A percentile compares a stretch with the other conserved stretches of the same genome.
Conservation (phyloP, 192 early-diverging fungal genomes). For the Coemansia sp. region DNA sequence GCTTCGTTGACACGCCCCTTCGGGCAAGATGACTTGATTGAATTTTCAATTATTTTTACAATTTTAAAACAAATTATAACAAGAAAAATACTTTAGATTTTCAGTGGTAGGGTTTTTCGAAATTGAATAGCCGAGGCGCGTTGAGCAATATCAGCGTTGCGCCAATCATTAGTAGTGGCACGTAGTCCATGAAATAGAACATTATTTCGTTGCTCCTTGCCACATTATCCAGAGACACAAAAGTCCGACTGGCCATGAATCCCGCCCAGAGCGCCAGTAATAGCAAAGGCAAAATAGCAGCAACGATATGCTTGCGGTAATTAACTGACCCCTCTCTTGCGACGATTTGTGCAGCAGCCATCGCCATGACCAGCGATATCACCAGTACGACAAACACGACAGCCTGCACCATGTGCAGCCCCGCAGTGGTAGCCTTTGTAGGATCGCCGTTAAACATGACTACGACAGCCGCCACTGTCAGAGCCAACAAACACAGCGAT, state of each 20-base stretch:
- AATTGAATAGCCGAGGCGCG: conserved; percentile 37
- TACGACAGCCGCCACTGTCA: conserved; percentile 14
- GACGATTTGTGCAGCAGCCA: background rate
- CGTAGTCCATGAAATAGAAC: conserved; percentile 20
- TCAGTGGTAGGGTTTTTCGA: conserved; percentile 19
- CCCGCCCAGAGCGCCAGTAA: conserved; percentile 31
- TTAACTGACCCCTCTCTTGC: background rate
- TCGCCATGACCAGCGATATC: background rate
- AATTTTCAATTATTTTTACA: background rate
- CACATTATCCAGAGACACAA: conserved; percentile 22
- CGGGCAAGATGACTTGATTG: too few relatives aligned
- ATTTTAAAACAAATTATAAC: background rate
- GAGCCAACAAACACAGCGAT: conserved; percentile 12
- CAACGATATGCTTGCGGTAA: conserved; percentile 23
- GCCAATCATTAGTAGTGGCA: conserved; percentile 27
- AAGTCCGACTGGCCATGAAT: conserved; percentile 19
- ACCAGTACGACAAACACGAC: conserved; percentile 13
- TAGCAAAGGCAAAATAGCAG: background rate
- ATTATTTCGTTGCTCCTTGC: conserved; percentile 24
- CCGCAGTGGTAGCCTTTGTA: background rate
- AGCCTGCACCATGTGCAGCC: conserved; percentile 23
- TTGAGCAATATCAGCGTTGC: conserved; percentile 10
- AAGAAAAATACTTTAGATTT: too few relatives aligned
- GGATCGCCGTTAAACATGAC: conserved; percentile 23
- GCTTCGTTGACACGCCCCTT: too few relatives aligned